Base-by-base conservation (phyloP, 805 yeast genomes). In the Lipomyces sp. region DNA sequence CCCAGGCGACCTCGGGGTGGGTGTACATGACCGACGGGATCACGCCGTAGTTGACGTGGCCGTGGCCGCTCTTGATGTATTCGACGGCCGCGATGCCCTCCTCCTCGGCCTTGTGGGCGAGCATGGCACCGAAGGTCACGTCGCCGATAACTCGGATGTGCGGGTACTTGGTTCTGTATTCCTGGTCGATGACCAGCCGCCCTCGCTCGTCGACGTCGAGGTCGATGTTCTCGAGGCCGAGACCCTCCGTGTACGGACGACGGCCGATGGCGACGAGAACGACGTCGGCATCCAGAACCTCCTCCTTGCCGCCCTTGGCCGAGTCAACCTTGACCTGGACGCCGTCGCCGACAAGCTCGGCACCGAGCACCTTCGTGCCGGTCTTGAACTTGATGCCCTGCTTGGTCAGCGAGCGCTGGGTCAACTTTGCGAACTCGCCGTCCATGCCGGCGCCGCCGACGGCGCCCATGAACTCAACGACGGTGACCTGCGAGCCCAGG, bases 361-460 rank as follows among this genome's bases (percentile, higher is more conserved):
- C 99, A 59, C 82, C 78, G 61, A 84, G 69, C 59, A 93, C 98
- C 76, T 93, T 93, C 54, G 97, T 87, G 62, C 91, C 86, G 59
- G 86, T 76, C 76, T 87, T 86, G 81, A 93, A 89, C 65, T 89
- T 86, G 67, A 93, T 72, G 55, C 98, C 98, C 77, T 93, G 98
- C 78, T 91, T 93, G 65, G 84, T 79, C 65, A 93, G 77, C 73
- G 88, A 80, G 72, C 88, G 91, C 74, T 88, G 95, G 53, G 95
- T 81, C 51, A 84, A 70, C 73, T 88, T 89, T 60, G 98, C 83
- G 55, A 93, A 89, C 77, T 93, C 99, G 46, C 76, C 84, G 70
- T 93, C 99, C 97, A 93, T 93, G 62, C 96, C 95, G 54, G 97
- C 98, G 76, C 98, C 98, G 76, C 98, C 98, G 67, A 93, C 84